Evolutionary conservation across 495 filamentous ascomycete genomes (phyloP).

Genomic region (Talaromyces borbonicus): DNA sequence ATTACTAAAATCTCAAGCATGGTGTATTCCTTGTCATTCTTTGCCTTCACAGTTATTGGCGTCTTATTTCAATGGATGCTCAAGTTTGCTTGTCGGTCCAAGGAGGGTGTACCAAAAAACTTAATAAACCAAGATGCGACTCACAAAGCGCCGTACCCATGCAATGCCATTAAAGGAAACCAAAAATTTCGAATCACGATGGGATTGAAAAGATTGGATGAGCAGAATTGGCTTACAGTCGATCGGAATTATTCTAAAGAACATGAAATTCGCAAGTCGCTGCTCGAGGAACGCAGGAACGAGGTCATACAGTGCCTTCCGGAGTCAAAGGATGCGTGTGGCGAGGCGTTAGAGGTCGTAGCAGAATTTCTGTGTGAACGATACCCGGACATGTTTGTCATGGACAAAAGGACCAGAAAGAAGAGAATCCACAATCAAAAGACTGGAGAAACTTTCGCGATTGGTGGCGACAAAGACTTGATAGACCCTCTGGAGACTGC

Average conservation of each 20-base stretch:
- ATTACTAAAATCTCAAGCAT: too few relatives aligned
- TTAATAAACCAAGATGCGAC: constrained; percentile 20
- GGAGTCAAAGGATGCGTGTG: constrained; percentile 38
- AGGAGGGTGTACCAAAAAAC: background rate
- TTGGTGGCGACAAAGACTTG: constrained; percentile 21
- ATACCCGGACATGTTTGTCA: constrained; percentile 38
- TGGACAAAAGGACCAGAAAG: constrained; percentile 18
- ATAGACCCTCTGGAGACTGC: constrained; percentile 44
- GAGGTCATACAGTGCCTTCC: constrained; percentile 42
- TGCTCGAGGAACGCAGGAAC: constrained; percentile 29
- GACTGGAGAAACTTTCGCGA: constrained; percentile 37
- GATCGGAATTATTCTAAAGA: constrained; percentile 43
- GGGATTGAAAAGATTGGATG: constrained; percentile 44
- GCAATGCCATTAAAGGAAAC: constrained; percentile 35
- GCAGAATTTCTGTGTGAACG: constrained; percentile 38
- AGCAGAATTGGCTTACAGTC: constrained; percentile 43
- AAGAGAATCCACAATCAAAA: constrained; percentile 35
- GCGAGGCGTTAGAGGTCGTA: constrained; percentile 41
- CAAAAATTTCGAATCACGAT: constrained; percentile 41
- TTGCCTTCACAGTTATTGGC: constrained; percentile 4
- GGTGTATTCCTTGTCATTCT: constrained; percentile 8
- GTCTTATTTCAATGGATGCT: constrained; percentile 6
- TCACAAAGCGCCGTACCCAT: constrained; percentile 31
- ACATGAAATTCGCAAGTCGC: constrained; percentile 31
- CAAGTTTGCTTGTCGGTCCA: background rate